Conservation (phyloP, 2,329 filamentous ascomycete species). For the Raffaelea ambrosiae region DNA sequence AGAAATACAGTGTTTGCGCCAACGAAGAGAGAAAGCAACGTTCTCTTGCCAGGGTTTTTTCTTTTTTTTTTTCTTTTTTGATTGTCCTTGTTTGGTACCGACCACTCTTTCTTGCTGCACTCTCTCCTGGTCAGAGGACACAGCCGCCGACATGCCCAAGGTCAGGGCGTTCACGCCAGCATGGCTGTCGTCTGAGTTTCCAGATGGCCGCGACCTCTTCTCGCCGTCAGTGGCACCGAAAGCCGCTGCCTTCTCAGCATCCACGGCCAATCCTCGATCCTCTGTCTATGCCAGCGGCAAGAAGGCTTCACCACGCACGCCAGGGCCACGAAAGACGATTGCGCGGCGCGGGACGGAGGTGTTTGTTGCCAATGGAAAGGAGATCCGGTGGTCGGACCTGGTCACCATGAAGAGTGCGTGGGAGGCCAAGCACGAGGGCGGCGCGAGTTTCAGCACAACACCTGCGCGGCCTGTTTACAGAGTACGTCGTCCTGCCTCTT, state of each 20-base stretch:
- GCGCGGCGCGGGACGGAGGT: constrained; percentile 78
- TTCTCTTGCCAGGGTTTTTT: too few species aligned
- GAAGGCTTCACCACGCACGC: constrained; percentile 26
- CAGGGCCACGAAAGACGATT: constrained; percentile 56
- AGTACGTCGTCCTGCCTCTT: constrained; percentile 26
- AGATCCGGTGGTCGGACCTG: constrained; percentile 87
- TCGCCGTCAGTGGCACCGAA: constrained; percentile 30
- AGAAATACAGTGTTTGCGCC: too few species aligned
- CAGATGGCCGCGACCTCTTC: constrained; percentile 74
- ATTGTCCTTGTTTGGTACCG: not conserved
- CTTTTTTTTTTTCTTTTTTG: too few species aligned
- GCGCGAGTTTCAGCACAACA: constrained; percentile 13
- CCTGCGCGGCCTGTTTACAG: constrained; percentile 34
- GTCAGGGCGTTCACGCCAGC: constrained; percentile 76
- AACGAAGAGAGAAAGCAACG: too few species aligned
- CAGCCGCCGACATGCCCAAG: constrained; percentile 60
- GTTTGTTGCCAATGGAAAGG: constrained; percentile 79
- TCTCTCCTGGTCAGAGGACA: too few species aligned
- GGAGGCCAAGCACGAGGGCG: constrained; percentile 17
- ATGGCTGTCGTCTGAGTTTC: constrained; percentile 69
- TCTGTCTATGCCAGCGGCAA: constrained; percentile 21
- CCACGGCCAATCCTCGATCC: constrained; percentile 15
- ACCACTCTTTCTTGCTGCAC: too few species aligned
- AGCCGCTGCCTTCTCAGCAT: constrained; percentile 21
- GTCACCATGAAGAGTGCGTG: constrained; percentile 63